Conservation (phyloP, 2,329 filamentous ascomycete genomes). For the Diaporthe sp. region DNA sequence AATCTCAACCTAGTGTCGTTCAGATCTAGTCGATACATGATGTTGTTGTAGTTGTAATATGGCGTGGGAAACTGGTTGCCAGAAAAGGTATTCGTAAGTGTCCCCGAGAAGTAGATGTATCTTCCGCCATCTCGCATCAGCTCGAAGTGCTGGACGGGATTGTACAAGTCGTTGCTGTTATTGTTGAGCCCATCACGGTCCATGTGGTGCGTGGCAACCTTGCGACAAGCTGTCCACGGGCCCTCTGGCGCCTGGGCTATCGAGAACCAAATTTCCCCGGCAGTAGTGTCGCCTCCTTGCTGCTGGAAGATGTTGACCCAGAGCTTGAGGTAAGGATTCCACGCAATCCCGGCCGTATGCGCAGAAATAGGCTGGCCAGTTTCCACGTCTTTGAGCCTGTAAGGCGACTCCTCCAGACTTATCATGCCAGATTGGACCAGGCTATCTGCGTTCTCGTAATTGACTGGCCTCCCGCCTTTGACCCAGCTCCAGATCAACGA, state of each 20-base stretch:
- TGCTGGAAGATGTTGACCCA: conserved; percentile 34
- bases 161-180: conserved; percentile 34
- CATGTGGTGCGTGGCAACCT: conserved; percentile 35
- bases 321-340: conserved; percentile 31
- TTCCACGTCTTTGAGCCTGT: conserved; percentile 25
- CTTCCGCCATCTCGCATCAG: conserved; percentile 30
- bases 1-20: conserved; percentile 24
- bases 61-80: conserved; percentile 32
- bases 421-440: conserved; percentile 24
- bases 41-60: conserved; percentile 36
- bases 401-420: conserved; percentile 29
- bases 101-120: conserved; percentile 32
- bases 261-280: conserved; percentile 33
- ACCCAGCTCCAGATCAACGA: conserved; percentile 31
- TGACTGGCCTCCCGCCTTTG: conserved; percentile 31
- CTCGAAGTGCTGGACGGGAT: conserved; percentile 34
- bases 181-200: conserved; percentile 12
- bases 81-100: conserved; percentile 34
- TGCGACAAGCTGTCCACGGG: conserved; percentile 29
- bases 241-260: conserved; percentile 30
- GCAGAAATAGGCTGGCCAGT: conserved; percentile 23
- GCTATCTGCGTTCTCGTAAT: conserved; percentile 25
- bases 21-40: conserved; percentile 35
- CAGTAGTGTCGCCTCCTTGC: conserved; percentile 23
- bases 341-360: conserved; percentile 31